Evolutionary conservation across 2,329 filamentous ascomycete genomes (phyloP).

Genomic region (Claviceps capensis): DNA sequence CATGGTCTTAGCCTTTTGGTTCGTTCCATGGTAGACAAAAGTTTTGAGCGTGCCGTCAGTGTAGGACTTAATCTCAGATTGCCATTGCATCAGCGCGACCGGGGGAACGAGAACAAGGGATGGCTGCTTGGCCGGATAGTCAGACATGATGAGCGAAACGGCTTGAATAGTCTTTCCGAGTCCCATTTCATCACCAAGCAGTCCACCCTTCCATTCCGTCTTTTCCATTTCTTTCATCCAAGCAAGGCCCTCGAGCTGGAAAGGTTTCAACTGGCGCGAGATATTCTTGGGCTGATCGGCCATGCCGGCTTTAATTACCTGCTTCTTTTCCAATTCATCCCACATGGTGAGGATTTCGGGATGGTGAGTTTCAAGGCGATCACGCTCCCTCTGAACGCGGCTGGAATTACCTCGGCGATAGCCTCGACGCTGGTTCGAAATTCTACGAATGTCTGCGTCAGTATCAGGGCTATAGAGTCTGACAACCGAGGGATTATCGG

Average conservation of each 20-base stretch:
- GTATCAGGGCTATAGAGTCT: not conserved
- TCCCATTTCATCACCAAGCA: constrained; percentile 96
- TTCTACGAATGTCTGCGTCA: constrained; percentile 6
- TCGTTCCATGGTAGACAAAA: constrained; percentile 79
- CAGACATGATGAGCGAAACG: constrained; percentile 95
- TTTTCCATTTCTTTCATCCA: constrained; percentile 93
- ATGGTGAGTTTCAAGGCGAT: constrained; percentile 60
- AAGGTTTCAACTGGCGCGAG: constrained; percentile 73
- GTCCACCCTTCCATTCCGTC: constrained; percentile 71
- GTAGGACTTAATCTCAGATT: constrained; percentile 63
- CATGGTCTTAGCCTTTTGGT: constrained; percentile 67
- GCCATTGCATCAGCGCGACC: constrained; percentile 94
- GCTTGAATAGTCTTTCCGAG: constrained; percentile 98
- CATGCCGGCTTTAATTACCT: constrained; percentile 44
- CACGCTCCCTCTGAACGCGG: constrained; percentile 35
- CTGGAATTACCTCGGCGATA: constrained; percentile 16
- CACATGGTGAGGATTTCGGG: constrained; percentile 77
- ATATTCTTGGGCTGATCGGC: constrained; percentile 51
- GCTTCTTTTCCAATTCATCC: constrained; percentile 55
- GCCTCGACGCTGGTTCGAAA: constrained; percentile 19
- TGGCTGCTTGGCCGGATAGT: constrained; percentile 72
- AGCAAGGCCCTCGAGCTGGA: constrained; percentile 82
- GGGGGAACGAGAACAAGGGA: constrained; percentile 83
- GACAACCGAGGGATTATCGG: too few species aligned
- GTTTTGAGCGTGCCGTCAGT: constrained; percentile 85